Conservation (phyloP, 805 yeast genomes). For the Nakazawaea ernobii region DNA sequence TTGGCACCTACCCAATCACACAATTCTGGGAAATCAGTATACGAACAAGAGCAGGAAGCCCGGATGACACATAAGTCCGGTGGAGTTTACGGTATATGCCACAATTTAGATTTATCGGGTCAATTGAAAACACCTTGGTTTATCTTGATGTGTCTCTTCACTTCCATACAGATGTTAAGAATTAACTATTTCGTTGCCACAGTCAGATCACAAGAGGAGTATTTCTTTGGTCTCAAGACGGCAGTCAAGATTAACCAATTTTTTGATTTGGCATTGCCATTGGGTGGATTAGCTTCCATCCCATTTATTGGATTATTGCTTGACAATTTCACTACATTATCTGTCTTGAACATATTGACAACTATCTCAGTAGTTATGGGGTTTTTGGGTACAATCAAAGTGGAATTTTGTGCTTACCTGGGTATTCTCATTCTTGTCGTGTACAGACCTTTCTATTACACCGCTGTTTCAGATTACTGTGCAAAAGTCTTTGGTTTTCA, state of each 20-base stretch:
- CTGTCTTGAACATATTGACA: slow-evolving; percentile 48
- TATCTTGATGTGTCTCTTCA: slow-evolving; percentile 65
- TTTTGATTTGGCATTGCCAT: slow-evolving; percentile 81
- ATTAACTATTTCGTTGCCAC: slow-evolving; percentile 93
- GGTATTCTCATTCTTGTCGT: slow-evolving; percentile 73
- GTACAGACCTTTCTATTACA: slow-evolving; percentile 88
- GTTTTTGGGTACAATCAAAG: slow-evolving; percentile 56
- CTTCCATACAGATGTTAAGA: slow-evolving; percentile 85
- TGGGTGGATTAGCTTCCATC: slow-evolving; percentile 82
- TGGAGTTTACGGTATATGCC: slow-evolving; percentile 75
- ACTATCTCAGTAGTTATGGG: slow-evolving; percentile 60
- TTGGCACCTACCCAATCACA: slow-evolving; percentile 10
- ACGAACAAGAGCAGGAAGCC: slow-evolving; percentile 61
- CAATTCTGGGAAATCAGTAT: slow-evolving; percentile 43
- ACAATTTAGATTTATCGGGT: slow-evolving; percentile 38
- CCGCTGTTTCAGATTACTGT: slow-evolving; percentile 86
- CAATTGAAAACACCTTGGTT: slow-evolving; percentile 68
- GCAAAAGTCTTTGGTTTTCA: slow-evolving; percentile 92
- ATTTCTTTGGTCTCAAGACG: slow-evolving; percentile 44
- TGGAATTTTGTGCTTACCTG: slow-evolving; percentile 43
- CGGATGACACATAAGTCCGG: slow-evolving; percentile 48
- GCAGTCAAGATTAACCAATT: slow-evolving; percentile 63
- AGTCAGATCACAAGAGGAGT: slow-evolving; percentile 74
- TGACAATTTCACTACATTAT: slow-evolving; percentile 65
- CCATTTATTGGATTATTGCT: slow-evolving; percentile 80